Conservation (phyloP, 495 filamentous ascomycete species). For the Xylaria longipes region DNA sequence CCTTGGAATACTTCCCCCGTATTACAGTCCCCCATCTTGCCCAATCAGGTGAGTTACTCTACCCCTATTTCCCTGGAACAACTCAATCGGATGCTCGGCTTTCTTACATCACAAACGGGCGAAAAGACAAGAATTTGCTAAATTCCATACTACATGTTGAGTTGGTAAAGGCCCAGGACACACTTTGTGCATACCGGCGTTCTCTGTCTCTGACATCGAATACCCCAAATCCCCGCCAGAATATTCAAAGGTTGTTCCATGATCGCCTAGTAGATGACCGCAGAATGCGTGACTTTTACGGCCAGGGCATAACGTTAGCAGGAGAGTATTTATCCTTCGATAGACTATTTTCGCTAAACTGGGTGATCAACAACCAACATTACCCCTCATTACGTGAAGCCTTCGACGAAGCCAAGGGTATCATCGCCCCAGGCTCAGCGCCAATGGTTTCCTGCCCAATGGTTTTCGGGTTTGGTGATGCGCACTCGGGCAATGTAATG, state of each 20-base stretch:
- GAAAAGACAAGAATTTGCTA: background rate
- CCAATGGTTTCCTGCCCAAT: background rate
- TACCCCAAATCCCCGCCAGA: background rate
- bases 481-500: background rate
- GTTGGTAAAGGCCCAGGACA: constrained; percentile 1
- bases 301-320: background rate
- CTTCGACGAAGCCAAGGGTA: background rate
- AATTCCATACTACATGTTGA: background rate
- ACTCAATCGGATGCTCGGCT: constrained; percentile 3
- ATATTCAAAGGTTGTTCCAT: background rate
- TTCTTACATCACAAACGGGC: background rate
- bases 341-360: background rate
- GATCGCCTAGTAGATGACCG: background rate
- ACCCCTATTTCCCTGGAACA: background rate
- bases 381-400: constrained; percentile 7
- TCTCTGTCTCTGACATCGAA: background rate
- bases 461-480: background rate
- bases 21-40: background rate
- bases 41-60: constrained; percentile 10
- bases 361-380: background rate
- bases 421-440: background rate
- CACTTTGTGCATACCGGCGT: background rate
- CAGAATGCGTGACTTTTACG: background rate
- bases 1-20: background rate
- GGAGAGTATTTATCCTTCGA: background rate